Evolutionary conservation across 2,329 filamentous ascomycete genomes (phyloP).

Genomic region (Trichoderma aggressivum): DNA sequence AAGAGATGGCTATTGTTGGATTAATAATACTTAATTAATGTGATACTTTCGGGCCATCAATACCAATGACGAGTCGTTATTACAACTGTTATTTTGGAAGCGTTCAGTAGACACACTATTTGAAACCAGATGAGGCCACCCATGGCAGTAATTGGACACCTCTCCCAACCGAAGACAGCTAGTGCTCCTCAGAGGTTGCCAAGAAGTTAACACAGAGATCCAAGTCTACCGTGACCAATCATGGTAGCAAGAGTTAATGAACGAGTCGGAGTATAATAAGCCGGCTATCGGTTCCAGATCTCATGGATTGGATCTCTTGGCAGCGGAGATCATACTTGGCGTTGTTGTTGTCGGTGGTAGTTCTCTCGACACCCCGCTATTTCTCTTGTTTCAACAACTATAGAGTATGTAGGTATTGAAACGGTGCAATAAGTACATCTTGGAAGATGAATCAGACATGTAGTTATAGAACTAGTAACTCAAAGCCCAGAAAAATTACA

Average conservation of each 20-base stretch:
- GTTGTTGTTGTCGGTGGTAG: neutral
- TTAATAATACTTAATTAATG: neutral
- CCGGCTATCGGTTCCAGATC: neutral
- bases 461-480: neutral
- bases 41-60: neutral
- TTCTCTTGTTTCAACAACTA: neutral
- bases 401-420: rapidly evolving
- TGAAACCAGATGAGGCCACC: neutral
- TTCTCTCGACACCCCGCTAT: neutral
- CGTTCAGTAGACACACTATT: neutral
- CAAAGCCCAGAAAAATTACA: neutral
- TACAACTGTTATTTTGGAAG: neutral
- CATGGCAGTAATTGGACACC: neutral
- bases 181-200: neutral
- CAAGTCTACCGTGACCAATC: neutral
- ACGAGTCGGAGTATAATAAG: neutral
- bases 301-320: neutral
- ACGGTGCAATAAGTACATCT: neutral
- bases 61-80: neutral
- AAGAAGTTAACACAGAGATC: neutral
- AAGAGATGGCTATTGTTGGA: neutral
- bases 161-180: neutral
- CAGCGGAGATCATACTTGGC: neutral
- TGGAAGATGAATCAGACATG: neutral
- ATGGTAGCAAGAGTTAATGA: neutral